These are phyloP conservation scores for Solanum clarkiae DNA, from an alignment of 257 asterid genomes.

Conservation along the genomic window DNA sequence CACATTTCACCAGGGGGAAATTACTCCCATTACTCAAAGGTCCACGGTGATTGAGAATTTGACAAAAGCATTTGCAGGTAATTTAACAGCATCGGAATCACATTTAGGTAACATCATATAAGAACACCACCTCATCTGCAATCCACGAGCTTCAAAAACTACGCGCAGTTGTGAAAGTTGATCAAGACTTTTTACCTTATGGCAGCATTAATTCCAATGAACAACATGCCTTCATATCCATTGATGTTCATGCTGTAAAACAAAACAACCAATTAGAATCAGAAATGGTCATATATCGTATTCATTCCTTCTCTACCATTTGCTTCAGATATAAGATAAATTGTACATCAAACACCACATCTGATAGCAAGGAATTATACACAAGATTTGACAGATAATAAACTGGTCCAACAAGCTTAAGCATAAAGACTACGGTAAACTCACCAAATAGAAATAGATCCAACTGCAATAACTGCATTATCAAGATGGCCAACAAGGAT, in stretches of 20 bases:
- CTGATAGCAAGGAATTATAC: neutral
- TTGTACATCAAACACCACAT: neutral
- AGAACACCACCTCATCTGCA: neutral
- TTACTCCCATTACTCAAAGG: neutral
- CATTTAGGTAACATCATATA: neutral
- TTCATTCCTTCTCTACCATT: neutral
- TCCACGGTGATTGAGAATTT: neutral
- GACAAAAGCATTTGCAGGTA: neutral
- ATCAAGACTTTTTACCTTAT: conserved; percentile 34
- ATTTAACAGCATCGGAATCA: neutral
- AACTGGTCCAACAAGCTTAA: neutral
- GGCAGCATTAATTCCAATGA: conserved; percentile 75
- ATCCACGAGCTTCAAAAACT: neutral
- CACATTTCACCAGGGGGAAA: neutral
- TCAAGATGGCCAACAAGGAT: conserved; percentile 65
- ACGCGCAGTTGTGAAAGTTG: neutral
- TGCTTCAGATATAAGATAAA: neutral
- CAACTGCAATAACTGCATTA: conserved; percentile 65
- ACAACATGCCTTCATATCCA: conserved; percentile 67
- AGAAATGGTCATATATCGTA: neutral
- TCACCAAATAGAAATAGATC: conserved; percentile 77
- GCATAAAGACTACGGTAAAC: neutral
- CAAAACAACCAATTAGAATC: neutral
- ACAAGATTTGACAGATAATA: neutral
- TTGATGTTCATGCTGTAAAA: conserved; percentile 52